Percentiles rank a stretch among this genome's conserved stretches.
Evolutionary conservation across 1,139 yeast species (phyloP).

Genomic region (Blastobotrys illinoisensis): DNA sequence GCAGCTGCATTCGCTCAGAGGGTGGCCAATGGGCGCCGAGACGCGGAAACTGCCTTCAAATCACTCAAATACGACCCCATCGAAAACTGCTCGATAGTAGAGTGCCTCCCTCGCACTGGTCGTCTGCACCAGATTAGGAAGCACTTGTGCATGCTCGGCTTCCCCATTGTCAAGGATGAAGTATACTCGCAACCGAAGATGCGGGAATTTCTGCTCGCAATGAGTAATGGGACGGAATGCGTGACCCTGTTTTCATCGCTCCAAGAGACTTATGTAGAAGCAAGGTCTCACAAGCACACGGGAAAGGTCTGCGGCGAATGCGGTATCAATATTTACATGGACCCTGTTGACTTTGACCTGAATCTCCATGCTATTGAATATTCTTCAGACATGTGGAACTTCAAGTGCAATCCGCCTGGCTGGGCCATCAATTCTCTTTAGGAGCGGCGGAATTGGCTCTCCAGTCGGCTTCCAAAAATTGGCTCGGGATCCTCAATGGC

Average conservation of each 20-base stretch:
- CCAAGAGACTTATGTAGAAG: conserved; percentile 1
- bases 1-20: conserved; percentile 34
- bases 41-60: conserved; percentile 34
- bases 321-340: conserved; percentile 68
- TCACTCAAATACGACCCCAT: conserved; percentile 9
- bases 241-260: background rate
- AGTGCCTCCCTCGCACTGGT: conserved; percentile 81
- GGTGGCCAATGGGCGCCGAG: conserved; percentile 41
- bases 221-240: conserved; percentile 34
- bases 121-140: conserved; percentile 93
- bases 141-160: conserved; percentile 78
- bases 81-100: conserved; percentile 47
- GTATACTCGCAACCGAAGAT: conserved; percentile 60
- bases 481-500: background rate
- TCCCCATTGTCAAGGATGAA: conserved; percentile 92
- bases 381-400: conserved; percentile 44
- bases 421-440: background rate
- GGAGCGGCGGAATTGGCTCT: background rate
- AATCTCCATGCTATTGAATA: conserved; percentile 88
- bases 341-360: conserved; percentile 76
- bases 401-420: conserved; percentile 66
- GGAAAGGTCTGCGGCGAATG: conserved; percentile 60
- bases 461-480: background rate
- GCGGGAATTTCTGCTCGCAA: conserved; percentile 47
- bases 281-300: conserved; percentile 41